Conservation (phyloP, 139 green algal species). For the Chlamydomonas eustigma region DNA sequence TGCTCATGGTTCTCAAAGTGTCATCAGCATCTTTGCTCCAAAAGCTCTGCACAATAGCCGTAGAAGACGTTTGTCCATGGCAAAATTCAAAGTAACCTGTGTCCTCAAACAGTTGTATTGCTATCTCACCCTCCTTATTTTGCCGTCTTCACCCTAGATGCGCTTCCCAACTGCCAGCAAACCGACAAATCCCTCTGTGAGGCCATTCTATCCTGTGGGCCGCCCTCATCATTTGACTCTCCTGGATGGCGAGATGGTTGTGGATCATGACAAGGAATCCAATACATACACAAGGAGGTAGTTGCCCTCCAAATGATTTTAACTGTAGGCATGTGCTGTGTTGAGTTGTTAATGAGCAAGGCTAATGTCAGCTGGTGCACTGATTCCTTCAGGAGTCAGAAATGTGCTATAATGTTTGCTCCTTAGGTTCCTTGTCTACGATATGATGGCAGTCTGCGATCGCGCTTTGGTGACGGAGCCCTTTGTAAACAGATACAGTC, state of each 20-base stretch:
- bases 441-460: slow-evolving; percentile 73
- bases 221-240: slow-evolving; percentile 35
- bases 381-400: too few species aligned
- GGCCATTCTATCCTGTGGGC: slow-evolving; percentile 8
- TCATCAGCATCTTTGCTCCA: too few species aligned
- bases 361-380: too few species aligned
- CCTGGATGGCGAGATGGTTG: slow-evolving; percentile 95
- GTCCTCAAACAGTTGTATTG: too few species aligned
- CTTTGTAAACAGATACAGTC: slow-evolving; percentile 17
- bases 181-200: background rate
- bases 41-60: too few species aligned
- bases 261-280: slow-evolving; percentile 65
- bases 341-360: too few species aligned
- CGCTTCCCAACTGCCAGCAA: slow-evolving; percentile 47
- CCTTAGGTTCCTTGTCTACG: slow-evolving; percentile 80
- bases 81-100: too few species aligned
- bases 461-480: slow-evolving; percentile 34
- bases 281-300: slow-evolving; percentile 45
- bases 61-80: too few species aligned
- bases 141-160: slow-evolving; percentile 41
- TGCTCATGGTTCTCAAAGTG: too few species aligned
- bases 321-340: too few species aligned
- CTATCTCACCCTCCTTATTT: background rate
- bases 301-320: too few species aligned
- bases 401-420: too few species aligned